Conservation (phyloP, 2,329 filamentous ascomycete genomes). For the Capronia americana region DNA sequence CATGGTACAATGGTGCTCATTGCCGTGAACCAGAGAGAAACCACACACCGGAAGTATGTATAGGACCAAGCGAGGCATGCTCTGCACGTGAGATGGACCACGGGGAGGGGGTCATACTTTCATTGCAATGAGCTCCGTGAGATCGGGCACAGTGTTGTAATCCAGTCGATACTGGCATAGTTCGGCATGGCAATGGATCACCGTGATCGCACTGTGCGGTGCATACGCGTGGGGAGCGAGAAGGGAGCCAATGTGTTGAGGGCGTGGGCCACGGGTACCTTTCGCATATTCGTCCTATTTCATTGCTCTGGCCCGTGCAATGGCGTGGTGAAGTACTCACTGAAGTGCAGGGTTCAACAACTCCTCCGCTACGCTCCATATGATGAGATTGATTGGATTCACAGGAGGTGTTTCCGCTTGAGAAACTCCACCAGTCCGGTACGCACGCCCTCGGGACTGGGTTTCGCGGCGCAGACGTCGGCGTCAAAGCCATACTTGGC, state of each 20-base stretch:
- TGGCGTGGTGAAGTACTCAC: background rate
- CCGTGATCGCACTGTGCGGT: background rate
- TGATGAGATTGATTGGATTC: background rate
- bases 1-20: background rate
- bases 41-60: background rate
- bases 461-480: conserved; percentile 74
- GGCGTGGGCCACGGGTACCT: background rate
- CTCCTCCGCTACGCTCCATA: background rate
- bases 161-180: background rate
- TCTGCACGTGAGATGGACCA: background rate
- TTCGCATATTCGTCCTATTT: background rate
- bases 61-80: background rate
- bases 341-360: background rate
- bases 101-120: no score
- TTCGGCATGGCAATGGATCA: background rate
- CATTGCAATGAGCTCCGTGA: no score
- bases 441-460: conserved; percentile 79
- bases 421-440: conserved; percentile 67
- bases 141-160: no score
- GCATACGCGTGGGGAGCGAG: no score
- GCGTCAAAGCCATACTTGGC: conserved; percentile 51
- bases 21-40: background rate
- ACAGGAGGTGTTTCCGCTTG: conserved; percentile 27
- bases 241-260: background rate
- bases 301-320: background rate